These are phyloP conservation scores for Tolypocladium inflatum DNA, from an alignment of 2,329 filamentous ascomycete species.

Conservation along the genomic window DNA sequence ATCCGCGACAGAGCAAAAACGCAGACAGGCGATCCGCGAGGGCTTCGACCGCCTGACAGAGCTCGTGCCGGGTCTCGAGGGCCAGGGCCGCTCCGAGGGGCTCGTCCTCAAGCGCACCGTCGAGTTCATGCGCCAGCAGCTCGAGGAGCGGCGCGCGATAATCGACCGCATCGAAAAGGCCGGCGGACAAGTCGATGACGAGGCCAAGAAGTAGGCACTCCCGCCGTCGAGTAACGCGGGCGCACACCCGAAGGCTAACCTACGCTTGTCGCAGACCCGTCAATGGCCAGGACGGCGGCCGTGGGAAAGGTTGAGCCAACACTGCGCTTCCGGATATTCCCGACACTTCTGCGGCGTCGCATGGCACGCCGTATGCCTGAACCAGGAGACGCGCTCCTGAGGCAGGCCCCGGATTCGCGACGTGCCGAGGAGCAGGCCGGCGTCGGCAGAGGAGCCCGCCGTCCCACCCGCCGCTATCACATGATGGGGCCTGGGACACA, in stretches of 20 bases:
- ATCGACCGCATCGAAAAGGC: constrained; percentile 48
- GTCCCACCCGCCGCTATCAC: not conserved
- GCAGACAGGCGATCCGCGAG: constrained; percentile 59
- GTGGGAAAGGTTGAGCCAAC: not conserved
- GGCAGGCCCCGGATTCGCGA: not conserved
- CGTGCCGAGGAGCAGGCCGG: not conserved
- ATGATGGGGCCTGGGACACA: not conserved
- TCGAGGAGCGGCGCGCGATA: constrained; percentile 48
- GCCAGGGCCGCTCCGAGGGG: constrained; percentile 77
- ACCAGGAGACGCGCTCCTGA: not conserved
- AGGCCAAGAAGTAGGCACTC: constrained; percentile 27
- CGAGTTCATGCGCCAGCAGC: constrained; percentile 52
- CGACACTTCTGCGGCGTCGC: not conserved
- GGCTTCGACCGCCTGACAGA: constrained; percentile 75
- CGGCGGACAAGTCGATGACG: constrained; percentile 45
- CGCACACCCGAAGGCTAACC: not conserved
- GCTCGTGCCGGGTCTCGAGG: constrained; percentile 72
- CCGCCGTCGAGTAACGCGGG: constrained; percentile 5
- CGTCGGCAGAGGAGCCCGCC: not conserved
- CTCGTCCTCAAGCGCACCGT: constrained; percentile 68
- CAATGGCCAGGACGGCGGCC: constrained; percentile 5
- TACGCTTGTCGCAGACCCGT: not conserved
- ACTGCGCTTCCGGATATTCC: not conserved
- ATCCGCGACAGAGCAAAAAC: constrained; percentile 28
- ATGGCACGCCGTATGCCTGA: not conserved